Evolutionary conservation across 805 yeast species (phyloP), one percentile per base, ranked within the genome.

Genomic region (Kazachstania viticola): DNA sequence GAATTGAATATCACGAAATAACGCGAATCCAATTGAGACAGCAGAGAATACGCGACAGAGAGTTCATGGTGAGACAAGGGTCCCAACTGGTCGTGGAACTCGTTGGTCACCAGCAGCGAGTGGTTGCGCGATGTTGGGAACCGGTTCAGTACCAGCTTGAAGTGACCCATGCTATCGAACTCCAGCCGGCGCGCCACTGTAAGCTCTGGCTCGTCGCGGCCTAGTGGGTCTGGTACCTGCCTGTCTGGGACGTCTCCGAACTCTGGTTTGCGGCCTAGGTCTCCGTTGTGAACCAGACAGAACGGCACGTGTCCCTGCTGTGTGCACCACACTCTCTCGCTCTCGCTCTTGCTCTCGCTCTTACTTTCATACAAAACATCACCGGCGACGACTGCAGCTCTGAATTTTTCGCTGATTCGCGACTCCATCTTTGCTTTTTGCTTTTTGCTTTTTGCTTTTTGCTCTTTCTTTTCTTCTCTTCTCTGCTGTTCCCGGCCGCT

Each of bases 121-220:
- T 88, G 98, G 44, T 76, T 71, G 26, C 79, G 73, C 6, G 78
- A 70, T 23, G 85, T 76, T 4, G 96, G 94, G 55, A 70, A 91
- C 56, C 88, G 88, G 65, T 88, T 88, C 42, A 84, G 66, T 3
- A 88, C 73, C 19, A 88, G 54, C 40, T 74, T 65, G 48, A 78
- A 71, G 7, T 27, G 9, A n/a, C 27, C 30, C 18, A 70, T 59
- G 11, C 53, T 56, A 3, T 61, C 65, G 36, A 69, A 66, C 27
- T 65, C 65, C 9, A 67, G 65, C 17, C 73, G 44, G 8, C n/a
- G n/a, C n/a, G n/a, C n/a, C n/a, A 87, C 66, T 0, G 85, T 72
- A 28, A 87, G 60, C 38, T 73, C 77, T 3, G 82, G 81, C 46
- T 87, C 96, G 0, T 93, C 85, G 16, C 73, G 69, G 30, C 69